A percentile compares a stretch with the other conserved stretches of the same genome.
Conservation (phyloP, 306 rosid species). For the Medicago arabica region DNA sequence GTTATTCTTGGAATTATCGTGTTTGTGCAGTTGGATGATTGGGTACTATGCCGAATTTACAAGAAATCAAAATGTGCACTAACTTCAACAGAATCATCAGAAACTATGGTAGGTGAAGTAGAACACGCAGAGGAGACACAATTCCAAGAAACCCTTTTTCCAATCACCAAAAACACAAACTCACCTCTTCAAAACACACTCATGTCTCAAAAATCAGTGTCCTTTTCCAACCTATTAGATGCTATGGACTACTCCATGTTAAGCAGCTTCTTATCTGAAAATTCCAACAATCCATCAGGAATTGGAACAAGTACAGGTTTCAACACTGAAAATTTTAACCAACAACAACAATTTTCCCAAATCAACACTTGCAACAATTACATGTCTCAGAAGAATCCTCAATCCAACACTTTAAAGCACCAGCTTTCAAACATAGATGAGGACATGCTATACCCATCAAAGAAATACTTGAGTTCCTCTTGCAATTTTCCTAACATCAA, state of each 20-base stretch:
- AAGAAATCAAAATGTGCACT: constrained; percentile 50
- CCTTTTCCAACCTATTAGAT: constrained; percentile 63
- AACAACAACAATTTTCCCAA: constrained; percentile 21
- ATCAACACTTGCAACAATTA: constrained; percentile 18
- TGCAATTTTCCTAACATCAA: constrained; percentile 50
- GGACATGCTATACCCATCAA: constrained; percentile 50
- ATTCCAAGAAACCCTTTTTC: constrained; percentile 41
- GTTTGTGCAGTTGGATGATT: constrained; percentile 58
- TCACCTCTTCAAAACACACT: constrained; percentile 35
- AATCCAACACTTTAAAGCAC: constrained; percentile 46
- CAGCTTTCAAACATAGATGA: constrained; percentile 47
- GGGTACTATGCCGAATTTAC: constrained; percentile 71
- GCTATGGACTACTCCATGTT: constrained; percentile 65
- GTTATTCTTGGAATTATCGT: background rate
- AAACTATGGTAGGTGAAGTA: constrained; percentile 35
- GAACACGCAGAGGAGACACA: constrained; percentile 43
- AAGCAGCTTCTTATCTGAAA: constrained; percentile 55
- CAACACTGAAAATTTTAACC: constrained; percentile 42
- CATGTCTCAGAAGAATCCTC: constrained; percentile 43
- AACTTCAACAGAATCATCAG: constrained; percentile 45
- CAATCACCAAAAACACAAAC: constrained; percentile 16
- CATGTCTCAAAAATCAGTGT: constrained; percentile 60
- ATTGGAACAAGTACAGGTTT: constrained; percentile 44
- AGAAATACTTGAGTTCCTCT: constrained; percentile 50
- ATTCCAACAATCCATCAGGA: constrained; percentile 39